Conservation (phyloP, 1,139 yeast species). For the Suhomyces guaymorum region DNA sequence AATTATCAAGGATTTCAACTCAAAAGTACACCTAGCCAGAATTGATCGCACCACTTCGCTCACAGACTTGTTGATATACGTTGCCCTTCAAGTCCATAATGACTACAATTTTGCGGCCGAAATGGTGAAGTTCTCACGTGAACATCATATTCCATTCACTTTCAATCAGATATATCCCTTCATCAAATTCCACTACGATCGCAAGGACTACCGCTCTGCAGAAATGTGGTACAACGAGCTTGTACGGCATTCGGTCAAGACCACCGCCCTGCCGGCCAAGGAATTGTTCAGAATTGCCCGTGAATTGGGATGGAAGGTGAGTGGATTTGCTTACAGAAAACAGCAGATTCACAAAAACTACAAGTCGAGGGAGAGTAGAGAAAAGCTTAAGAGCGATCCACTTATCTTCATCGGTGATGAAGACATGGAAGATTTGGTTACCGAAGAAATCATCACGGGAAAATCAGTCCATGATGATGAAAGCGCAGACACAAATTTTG, state of each 20-base stretch:
- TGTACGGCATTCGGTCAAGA: slow-evolving; percentile 33
- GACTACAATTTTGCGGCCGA: slow-evolving; percentile 39
- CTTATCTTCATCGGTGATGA: slow-evolving; percentile 19
- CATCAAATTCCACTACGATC: slow-evolving; percentile 37
- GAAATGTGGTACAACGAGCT: slow-evolving; percentile 43
- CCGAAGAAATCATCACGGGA: slow-evolving; percentile 23
- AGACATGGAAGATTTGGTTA: slow-evolving; percentile 20
- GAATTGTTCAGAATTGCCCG: slow-evolving; percentile 38
- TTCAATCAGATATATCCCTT: slow-evolving; percentile 46
- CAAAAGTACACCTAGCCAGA: slow-evolving; percentile 16
- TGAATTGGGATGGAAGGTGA: slow-evolving; percentile 38
- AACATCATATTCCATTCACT: slow-evolving; percentile 34
- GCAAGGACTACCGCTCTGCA: slow-evolving; percentile 33
- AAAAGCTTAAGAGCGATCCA: slow-evolving; percentile 26
- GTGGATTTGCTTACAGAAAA: slow-evolving; percentile 36
- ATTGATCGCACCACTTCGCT: slow-evolving; percentile 24
- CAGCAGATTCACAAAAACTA: slow-evolving; percentile 26
- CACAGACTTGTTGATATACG: slow-evolving; percentile 34
- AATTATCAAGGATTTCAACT: slow-evolving; percentile 28
- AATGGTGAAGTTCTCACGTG: slow-evolving; percentile 29
- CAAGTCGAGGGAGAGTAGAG: slow-evolving; percentile 23
- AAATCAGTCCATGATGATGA: slow-evolving; percentile 10
- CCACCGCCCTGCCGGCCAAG: slow-evolving; percentile 30
- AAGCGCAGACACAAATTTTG: slow-evolving; percentile 17
- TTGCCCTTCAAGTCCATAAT: slow-evolving; percentile 31